Base-by-base conservation (phyloP, 345 rosid species). In the Brassica juncea region DNA sequence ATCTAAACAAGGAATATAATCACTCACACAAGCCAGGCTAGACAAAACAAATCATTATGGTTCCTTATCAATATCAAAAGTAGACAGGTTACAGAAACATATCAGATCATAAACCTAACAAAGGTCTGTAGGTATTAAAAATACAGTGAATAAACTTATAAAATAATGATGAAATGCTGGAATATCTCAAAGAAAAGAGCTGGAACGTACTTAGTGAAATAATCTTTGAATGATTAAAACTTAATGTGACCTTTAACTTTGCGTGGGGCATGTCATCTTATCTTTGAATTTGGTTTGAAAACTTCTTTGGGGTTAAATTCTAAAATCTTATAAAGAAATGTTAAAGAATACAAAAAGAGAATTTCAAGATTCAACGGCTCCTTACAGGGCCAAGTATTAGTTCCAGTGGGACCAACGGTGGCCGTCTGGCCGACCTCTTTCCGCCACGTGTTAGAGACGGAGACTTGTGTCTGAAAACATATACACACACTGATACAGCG, bases 251-350 rank as follows among this genome's bases (percentile, higher is more conserved):
- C 68, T 72, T 72, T 72, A 66, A 21, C 8, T 1, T 79, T 34
- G 79, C 62, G 79, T 80, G 83, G 79, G 79, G 32, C 83, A 74
- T 74, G 83, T 74, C 66, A 49, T 66, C 19, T 37, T 16, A 66
- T 37, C 60, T 16, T 34, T 31, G 39, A 34, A 27, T 68, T 70
- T 80, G 70, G 67, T 80, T 80, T 80, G 79, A 80, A 74, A 74
- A 37, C 68, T 80, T 80, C 82, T 72, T 4, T 39, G 47, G 2
- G 25, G 25, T 27, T 15, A 69, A 76, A 60, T 70, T 62, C 49
- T 58, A 30, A 23, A 12, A 47, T n/a, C n/a, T 5, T 14, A 27
- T 54, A 52, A 71, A 23, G 37, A 61, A 16, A 4, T 14, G 32
- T 15, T 9, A 34, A 72, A 57, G 67, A 65, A 72, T 28, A 66